Base-by-base conservation (phyloP, 2,329 filamentous ascomycete genomes). In the Penicillium brevicompactum region DNA sequence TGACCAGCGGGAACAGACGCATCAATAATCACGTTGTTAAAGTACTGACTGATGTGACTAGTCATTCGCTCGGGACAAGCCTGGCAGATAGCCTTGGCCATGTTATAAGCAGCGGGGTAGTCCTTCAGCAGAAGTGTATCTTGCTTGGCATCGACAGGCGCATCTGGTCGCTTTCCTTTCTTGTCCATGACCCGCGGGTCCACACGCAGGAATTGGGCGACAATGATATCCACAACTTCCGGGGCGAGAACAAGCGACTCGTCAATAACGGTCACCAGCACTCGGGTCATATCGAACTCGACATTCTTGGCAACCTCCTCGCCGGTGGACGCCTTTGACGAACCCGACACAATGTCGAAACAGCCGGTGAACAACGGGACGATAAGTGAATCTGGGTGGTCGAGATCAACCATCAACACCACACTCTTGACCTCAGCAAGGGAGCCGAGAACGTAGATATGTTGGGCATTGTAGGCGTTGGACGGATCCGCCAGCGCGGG, bases 361-460 rank as follows among this genome's bases (percentile, higher is more conserved):
- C 93, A 92, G 47, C 85, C 86, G 24, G 87, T 90, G 74, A 97
- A 99, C 4, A 99, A 83, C 45, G 89, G 85, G 8, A 91, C 78
- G 24, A 95, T 86, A 43, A 97, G 83, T 30, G 86, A 84, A 54
- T 96, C 91, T 49, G 90, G 85, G 53, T 89, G 88, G 24, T 92
- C 88, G 38, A 97, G 84, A 66, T 99, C 94, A 58, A 90, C 89
- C 63, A 99, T 84, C 40, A 99, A 85, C 8, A 97, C 84, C 41
- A 99, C 91, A 76, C 92, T 97, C 80, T 97, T 96, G 65, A 96
- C 90, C 64, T 96, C 91, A 53, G 91, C 88, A 30, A 99, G 83
- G 16, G 92, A 97, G 58, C 87, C 86, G 57, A 99, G 81, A 59
- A 97, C 90, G 69, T 95, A 94, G 75, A 94, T 87, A 76, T 99